Base-by-base conservation (phyloP, 1,139 yeast species). In the Geotrichum restrictum region DNA sequence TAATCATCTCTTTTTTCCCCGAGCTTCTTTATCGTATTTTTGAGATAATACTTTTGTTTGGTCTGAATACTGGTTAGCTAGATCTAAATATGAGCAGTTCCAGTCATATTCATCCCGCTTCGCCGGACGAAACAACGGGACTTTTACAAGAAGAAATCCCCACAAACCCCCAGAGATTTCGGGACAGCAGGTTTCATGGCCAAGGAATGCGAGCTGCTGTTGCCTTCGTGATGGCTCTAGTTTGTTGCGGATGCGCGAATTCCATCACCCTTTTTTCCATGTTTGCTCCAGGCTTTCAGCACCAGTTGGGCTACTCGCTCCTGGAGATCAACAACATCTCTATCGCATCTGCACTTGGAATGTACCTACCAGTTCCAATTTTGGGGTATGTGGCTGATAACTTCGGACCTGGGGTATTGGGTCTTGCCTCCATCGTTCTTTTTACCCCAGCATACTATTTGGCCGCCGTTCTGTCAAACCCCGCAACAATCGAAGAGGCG, bases 301-400 rank as follows among this genome's bases (percentile, higher is more conserved):
- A 72, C 14, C 67, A 72, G 16, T 71, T 85, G 50, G 78, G 81
- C 3, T 82, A 85, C 62, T 69, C 82, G 1, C 86, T 87, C 59
- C 73, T 86, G 53, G 80, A 88, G 60, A 81, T 88, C 64, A 91
- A 91, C 69, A 69, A 81, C 56, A 81, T 93, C 21, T 85, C 94
- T 3, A 84, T 91, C 39, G 74, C 81, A 22, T 81, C 87, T 40
- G 85, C 87, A 31, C 69, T 86, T 51, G 97, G 97, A 1, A 82
- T 87, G 81, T 93, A 91, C 67, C 69, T 88, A 51, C 83, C 94
- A 18, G 80, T 91, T 3, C 97, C 97, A 0, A 65, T 84, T 0
- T 70, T 91, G 45, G 98, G 98, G 0, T 81, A 85, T 60, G 69
- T 87, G 47, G 91, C 95, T 1, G 98, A 93, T 67, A 72, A 81